A percentile compares a stretch with the other conserved stretches of the same genome.
Conservation (phyloP, 345 rosid species). For the Eucalyptus sideroxylon region DNA sequence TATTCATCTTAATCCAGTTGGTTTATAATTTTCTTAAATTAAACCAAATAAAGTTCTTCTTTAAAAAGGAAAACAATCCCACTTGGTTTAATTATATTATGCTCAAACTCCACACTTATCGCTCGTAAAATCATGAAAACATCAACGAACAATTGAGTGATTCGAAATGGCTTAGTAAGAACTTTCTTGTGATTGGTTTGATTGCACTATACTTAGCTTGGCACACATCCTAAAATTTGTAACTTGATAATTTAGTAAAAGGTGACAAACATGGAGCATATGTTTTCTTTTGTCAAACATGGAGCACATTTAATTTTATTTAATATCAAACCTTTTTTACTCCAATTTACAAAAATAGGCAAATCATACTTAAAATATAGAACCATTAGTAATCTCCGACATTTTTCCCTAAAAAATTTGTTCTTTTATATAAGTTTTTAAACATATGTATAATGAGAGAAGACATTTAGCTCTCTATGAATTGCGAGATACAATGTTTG, state of each 20-base stretch:
- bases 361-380: rapidly evolving
- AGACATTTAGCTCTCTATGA: rapidly evolving
- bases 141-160: rapidly evolving
- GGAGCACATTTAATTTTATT: neutral
- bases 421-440: rapidly evolving
- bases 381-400: rapidly evolving
- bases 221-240: too few species aligned
- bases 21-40: too few species aligned
- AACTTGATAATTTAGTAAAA: neutral
- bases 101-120: too few species aligned
- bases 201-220: rapidly evolving
- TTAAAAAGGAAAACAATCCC: too few species aligned
- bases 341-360: neutral
- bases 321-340: too few species aligned
- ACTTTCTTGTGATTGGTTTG: rapidly evolving
- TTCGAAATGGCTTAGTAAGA: rapidly evolving
- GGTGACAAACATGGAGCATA: rapidly evolving
- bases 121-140: rapidly evolving
- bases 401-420: rapidly evolving
- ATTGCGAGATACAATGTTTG: neutral
- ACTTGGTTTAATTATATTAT: rapidly evolving
- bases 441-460: rapidly evolving
- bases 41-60: too few species aligned
- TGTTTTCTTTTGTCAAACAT: rapidly evolving
- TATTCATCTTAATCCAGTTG: rapidly evolving